Conservation (phyloP, 2,329 filamentous ascomycete genomes). For the Fusarium udum region DNA sequence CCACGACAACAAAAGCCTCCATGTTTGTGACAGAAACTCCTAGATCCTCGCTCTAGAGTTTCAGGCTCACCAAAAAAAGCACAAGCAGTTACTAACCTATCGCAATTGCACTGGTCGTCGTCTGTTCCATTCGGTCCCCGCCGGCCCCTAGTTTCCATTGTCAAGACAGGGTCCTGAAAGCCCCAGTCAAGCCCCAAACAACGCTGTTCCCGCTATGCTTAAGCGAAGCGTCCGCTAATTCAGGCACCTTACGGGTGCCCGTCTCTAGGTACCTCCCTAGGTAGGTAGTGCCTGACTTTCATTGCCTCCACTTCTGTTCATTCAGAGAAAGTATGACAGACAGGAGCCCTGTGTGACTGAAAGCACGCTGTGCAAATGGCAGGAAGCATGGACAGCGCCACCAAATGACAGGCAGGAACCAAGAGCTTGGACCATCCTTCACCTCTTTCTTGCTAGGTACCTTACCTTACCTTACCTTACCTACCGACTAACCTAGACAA, state of each 20-base stretch:
- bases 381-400: slow-evolving; percentile 13
- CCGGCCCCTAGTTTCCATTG: not conserved
- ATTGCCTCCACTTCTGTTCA: not conserved
- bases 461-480: not conserved
- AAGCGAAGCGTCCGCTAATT: slow-evolving; percentile 40
- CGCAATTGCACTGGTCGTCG: slow-evolving; percentile 29
- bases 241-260: slow-evolving; percentile 10
- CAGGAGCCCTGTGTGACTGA: slow-evolving; percentile 10
- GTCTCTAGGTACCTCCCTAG: not conserved
- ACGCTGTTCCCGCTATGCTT: slow-evolving; percentile 40
- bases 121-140: slow-evolving; percentile 27
- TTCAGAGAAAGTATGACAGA: not conserved
- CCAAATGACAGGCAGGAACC: slow-evolving; percentile 19
- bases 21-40: slow-evolving; percentile 32
- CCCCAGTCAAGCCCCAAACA: slow-evolving; percentile 39
- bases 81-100: slow-evolving; percentile 31
- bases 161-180: not conserved
- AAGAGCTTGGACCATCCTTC: slow-evolving; percentile 25
- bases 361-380: slow-evolving; percentile 8
- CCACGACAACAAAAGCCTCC: slow-evolving; percentile 1
- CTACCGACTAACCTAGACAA: not conserved
- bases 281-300: not conserved
- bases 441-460: not conserved
- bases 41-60: slow-evolving; percentile 38
- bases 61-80: slow-evolving; percentile 43